Evolutionary conservation across 225 moss, liverwort and hornwort genomes (phyloP).

Genomic region (Sphagnum contortum): DNA sequence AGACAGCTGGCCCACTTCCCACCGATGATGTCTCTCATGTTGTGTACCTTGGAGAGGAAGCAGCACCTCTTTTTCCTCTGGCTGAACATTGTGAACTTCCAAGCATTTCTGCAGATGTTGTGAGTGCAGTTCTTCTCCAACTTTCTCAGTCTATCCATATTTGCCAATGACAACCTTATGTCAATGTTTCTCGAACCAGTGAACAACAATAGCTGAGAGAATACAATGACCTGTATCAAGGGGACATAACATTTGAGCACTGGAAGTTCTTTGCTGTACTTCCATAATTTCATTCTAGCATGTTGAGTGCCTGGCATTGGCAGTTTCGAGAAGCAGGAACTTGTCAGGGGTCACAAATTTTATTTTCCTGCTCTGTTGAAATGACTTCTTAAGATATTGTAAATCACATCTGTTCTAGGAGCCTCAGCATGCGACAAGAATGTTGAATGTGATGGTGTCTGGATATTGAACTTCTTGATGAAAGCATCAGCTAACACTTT

Average conservation of each 20-base stretch:
- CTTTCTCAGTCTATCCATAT: neutral
- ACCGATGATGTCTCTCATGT: too few relatives aligned
- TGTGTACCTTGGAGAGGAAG: too few relatives aligned
- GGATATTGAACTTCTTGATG: neutral
- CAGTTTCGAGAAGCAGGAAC: too few relatives aligned
- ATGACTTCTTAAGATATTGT: neutral
- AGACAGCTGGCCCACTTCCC: too few relatives aligned
- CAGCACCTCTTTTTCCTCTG: slow-evolving; percentile 19
- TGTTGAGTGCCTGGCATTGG: neutral
- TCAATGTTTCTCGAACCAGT: neutral
- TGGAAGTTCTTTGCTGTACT: neutral
- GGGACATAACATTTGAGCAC: too few relatives aligned
- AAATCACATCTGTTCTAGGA: neutral
- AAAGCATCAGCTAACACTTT: neutral
- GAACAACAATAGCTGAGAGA: neutral
- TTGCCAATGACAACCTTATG: neutral
- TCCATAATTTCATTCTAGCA: neutral
- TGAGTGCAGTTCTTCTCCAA: slow-evolving; percentile 12
- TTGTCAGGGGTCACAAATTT: too few relatives aligned
- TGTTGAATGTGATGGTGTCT: neutral
- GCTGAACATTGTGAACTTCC: slow-evolving; percentile 47
- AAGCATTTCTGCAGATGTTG: slow-evolving; percentile 38
- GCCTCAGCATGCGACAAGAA: too few relatives aligned
- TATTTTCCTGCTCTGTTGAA: too few relatives aligned
- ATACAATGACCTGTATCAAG: neutral